A percentile compares a stretch with the other conserved stretches of the same genome.
These are phyloP conservation scores for Cochlearia excelsa DNA, from an alignment of 345 rosid genomes.

Conservation along the genomic window DNA sequence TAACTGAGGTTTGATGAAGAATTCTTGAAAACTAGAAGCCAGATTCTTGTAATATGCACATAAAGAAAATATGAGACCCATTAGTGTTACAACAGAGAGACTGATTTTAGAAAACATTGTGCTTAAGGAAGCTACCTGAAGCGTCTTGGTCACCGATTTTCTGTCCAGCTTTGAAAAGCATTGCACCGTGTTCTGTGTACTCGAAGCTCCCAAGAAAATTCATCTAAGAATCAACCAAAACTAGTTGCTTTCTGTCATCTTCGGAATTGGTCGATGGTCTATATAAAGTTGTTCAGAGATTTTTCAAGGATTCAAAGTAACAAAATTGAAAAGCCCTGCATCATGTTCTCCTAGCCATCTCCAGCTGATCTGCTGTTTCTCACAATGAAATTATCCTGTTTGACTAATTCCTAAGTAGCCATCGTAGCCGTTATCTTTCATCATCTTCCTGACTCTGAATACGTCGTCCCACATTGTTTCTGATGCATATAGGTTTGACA, in stretches of 20 bases:
- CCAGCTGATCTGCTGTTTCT: neutral
- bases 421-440: constrained; percentile 70
- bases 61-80: too few species aligned
- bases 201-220: neutral
- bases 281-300: neutral
- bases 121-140: constrained; percentile 10
- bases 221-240: neutral
- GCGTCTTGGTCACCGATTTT: constrained; percentile 56
- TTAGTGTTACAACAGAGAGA: too few species aligned
- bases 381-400: constrained; percentile 2
- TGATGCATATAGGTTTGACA: constrained; percentile 86
- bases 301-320: neutral
- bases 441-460: constrained; percentile 62
- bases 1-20: too few species aligned
- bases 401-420: constrained; percentile 71
- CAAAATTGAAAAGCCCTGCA: too few species aligned
- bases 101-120: too few species aligned
- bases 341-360: neutral
- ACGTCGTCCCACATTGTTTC: constrained; percentile 74
- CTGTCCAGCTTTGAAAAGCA: constrained; percentile 50
- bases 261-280: constrained; percentile 54
- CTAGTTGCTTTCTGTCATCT: constrained; percentile 51
- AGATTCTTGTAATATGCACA: too few species aligned
- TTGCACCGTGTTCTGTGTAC: constrained; percentile 20
- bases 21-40: too few species aligned